These are phyloP conservation scores for Ambrosia hybrid DNA, from an alignment of 140 eudicot species.

Conservation along the genomic window DNA sequence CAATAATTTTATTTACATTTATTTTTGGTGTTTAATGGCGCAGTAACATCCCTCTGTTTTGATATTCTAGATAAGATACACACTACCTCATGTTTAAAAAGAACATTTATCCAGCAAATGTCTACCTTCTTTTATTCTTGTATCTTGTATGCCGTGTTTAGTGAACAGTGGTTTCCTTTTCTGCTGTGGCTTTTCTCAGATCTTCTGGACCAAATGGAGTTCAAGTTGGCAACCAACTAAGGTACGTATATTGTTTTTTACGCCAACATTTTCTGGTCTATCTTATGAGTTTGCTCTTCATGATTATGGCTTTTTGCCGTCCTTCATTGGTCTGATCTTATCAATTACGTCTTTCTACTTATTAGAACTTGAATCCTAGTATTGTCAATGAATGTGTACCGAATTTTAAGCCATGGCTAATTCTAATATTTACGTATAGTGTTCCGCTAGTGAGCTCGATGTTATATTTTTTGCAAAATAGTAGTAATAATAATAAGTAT, in stretches of 20 bases:
- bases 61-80: conserved; percentile 9
- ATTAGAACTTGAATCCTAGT: conserved; percentile 5
- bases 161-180: not conserved
- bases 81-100: not conserved
- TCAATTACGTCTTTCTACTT: not conserved
- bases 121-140: not conserved
- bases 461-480: not conserved
- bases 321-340: conserved; percentile 12
- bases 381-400: not conserved
- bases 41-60: not conserved
- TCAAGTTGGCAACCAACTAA: conserved; percentile 72
- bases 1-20: not conserved
- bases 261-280: conserved; percentile 5
- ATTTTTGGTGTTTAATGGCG: conserved; percentile 14
- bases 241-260: conserved; percentile 32
- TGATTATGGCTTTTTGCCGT: not conserved
- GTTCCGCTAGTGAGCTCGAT: not conserved
- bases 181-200: conserved; percentile 33
- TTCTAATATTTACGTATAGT: not conserved
- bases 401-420: conserved; percentile 1
- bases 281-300: conserved; percentile 5
- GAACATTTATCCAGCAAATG: not conserved
- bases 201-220: conserved; percentile 42
- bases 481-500: not conserved
- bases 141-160: conserved; percentile 5